Conservation (phyloP, 73 alveolate species). For the Effrenium voratum region DNA sequence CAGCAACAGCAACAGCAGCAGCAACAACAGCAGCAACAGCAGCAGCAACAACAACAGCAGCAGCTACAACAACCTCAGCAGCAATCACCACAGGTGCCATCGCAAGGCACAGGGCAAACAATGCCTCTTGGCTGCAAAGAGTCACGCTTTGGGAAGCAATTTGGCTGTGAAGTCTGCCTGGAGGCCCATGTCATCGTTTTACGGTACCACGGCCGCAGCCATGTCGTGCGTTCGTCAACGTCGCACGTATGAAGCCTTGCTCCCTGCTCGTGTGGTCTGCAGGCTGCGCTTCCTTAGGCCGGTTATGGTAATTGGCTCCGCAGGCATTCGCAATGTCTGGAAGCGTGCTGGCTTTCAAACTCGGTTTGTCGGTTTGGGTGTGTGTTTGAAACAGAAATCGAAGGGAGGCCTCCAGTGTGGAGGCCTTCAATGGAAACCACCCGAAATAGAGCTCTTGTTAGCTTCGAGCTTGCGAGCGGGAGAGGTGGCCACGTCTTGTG, state of each 20-base stretch:
- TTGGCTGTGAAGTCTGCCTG: not conserved
- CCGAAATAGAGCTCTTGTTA: no score
- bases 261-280: not conserved
- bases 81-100: conserved; percentile 4
- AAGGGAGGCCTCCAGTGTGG: no score
- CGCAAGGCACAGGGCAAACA: not conserved
- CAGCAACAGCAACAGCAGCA: not conserved
- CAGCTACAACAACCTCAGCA: not conserved
- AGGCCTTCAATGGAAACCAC: no score
- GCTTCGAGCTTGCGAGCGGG: no score
- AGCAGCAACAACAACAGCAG: conserved; percentile 7
- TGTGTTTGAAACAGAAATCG: no score
- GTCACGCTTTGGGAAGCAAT: not conserved
- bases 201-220: not conserved
- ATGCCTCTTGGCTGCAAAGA: not conserved
- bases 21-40: not conserved
- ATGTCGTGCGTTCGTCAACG: not conserved
- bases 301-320: no score
- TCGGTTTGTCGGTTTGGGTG: no score
- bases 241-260: not conserved
- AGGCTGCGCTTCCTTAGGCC: not conserved
- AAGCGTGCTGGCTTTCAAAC: no score
- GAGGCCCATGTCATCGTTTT: not conserved
- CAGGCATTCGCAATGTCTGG: no score
- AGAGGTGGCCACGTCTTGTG: no score